Base-by-base conservation (phyloP, 345 rosid species). In the Mercurialis annua region DNA sequence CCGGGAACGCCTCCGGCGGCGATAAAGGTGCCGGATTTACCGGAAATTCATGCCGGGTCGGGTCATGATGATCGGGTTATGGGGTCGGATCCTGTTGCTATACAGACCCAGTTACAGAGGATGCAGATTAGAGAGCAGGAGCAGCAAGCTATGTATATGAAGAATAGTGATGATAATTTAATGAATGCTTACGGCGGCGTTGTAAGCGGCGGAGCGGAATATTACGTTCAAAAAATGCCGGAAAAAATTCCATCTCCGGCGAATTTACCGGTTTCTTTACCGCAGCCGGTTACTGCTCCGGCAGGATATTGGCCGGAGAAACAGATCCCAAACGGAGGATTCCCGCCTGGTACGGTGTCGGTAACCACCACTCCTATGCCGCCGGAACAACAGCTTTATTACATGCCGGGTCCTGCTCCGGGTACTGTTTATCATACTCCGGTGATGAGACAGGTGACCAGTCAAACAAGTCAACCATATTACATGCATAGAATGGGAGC, bases 31-130 rank as follows among this genome's bases (percentile, higher is more conserved):
- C 60, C 69, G 11, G 84, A 75, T 10, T 64, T 69, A 36, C 74
- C 69, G 0, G 78, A 69, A 18, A 50, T 44, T 27, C 72, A 68
- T 18, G 67, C 50, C 72, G 65, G 85, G 30, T 1, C 54, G 29
- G 72, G 46, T 8, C 78, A 51, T 17, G 81, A 74, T 10, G 85
- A 80, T 43, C 79, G 81, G 72, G 77, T 65, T 18, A 55, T 72
- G n/a, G 82, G 75, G 49, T 43, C 83, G 53, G 89, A 86, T 75
- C 90, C 75, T 38, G 66, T 78, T 50, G 73, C 67, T 64, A 24
- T 90, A 56, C 87, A 86, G 56, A 84, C 74, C 27, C 78, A 92
- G 43, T 67, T 92, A 57, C 95, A 92, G 79, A 83, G 95, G 82
- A 44, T 92, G 81, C 98, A 90, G 5, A 81, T 90, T 43, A 80